Evolutionary conservation across 495 filamentous ascomycete genomes (phyloP).

Genomic region (Daldinia bambusicola): DNA sequence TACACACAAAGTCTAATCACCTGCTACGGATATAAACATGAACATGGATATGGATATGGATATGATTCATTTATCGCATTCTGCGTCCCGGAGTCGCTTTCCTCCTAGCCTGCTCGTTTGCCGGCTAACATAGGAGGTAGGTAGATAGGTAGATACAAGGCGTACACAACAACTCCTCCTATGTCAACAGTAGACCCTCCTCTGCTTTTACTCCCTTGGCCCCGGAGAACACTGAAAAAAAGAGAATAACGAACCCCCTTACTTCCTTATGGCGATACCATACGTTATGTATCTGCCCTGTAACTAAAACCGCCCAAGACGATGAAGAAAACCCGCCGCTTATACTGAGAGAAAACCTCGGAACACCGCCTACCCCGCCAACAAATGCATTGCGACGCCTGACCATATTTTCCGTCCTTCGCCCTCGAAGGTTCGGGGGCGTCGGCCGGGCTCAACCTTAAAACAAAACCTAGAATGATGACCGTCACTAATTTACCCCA

Average conservation of each 20-base stretch:
- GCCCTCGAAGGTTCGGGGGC: conserved; percentile 8
- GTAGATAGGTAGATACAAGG: conserved; percentile 10
- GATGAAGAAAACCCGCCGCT: background rate
- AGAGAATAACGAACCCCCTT: background rate
- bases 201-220: conserved; percentile 3
- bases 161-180: background rate
- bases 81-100: conserved; percentile 8
- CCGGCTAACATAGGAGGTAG: background rate
- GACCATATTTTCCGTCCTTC: conserved; percentile 4
- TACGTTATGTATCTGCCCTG: background rate
- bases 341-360: background rate
- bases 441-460: background rate
- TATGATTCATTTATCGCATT: conserved; percentile 31
- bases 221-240: background rate
- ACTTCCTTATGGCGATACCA: background rate
- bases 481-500: conserved; percentile 1
- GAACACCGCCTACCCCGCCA: conserved; percentile 9
- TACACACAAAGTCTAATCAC: background rate
- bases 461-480: conserved; percentile 18
- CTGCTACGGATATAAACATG: background rate
- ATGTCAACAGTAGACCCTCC: background rate
- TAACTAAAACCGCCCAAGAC: background rate
- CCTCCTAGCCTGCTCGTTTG: background rate
- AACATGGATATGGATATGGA: background rate
- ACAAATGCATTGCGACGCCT: conserved; percentile 5